Percentiles rank a stretch among this genome's conserved stretches.
phyloP scores from a whole-genome alignment of 164 flowering plant genomes.

The Dillenia turbinata region DNA sequence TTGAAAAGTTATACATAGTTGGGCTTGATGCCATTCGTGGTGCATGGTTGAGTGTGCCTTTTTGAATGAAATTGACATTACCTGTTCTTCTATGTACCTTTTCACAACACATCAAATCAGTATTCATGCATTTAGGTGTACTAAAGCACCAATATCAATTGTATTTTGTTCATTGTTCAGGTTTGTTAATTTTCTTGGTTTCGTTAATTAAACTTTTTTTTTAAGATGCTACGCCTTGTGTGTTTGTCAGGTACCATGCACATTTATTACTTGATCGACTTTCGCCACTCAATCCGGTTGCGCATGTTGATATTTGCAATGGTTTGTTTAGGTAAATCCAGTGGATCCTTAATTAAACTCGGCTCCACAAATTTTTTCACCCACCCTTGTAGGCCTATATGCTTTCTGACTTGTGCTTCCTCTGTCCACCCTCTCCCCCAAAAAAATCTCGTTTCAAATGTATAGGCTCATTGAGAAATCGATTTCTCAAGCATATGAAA shows the following conservation, averaged over 20 bases:
- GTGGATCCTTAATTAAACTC: not conserved
- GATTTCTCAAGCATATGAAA: slow-evolving; percentile 55
- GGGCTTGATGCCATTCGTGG: too few relatives aligned
- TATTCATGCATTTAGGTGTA: too few relatives aligned
- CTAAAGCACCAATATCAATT: too few relatives aligned
- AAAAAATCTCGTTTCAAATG: slow-evolving; percentile 7
- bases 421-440: not conserved
- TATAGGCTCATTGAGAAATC: slow-evolving; percentile 79
- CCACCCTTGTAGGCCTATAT: too few relatives aligned
- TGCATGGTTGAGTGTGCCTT: too few relatives aligned
- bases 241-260: slow-evolving; percentile 77
- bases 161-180: not conserved
- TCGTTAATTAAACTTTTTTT: not conserved
- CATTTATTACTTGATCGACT: slow-evolving; percentile 75
- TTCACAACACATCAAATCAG: too few relatives aligned
- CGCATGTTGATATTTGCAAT: slow-evolving; percentile 69
- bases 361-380: not conserved
- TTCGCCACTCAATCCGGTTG: slow-evolving; percentile 81
- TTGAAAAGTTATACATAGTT: too few relatives aligned
- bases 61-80: too few relatives aligned
- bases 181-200: not conserved
- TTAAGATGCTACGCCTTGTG: too few relatives aligned
- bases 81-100: too few relatives aligned
- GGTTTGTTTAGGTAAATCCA: slow-evolving; percentile 76
- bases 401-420: not conserved